These are phyloP conservation scores for Aaosphaeria pasadenensis DNA, from an alignment of 2,329 filamentous ascomycete genomes.

Conservation along the genomic window DNA sequence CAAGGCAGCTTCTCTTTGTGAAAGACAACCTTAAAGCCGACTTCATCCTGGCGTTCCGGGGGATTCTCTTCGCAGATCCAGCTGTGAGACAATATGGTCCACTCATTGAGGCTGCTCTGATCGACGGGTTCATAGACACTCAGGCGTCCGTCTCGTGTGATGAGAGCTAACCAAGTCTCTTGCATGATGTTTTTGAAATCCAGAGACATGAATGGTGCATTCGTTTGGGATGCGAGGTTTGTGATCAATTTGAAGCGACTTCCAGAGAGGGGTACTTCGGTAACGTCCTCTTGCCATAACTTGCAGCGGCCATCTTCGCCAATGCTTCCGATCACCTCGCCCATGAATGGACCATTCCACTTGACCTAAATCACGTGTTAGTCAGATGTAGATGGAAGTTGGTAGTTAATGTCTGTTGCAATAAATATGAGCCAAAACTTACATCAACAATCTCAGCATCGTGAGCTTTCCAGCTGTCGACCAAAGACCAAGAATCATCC, in stretches of 20 bases:
- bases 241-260: conserved; percentile 74
- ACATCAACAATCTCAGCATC: conserved; percentile 88
- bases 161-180: conserved; percentile 81
- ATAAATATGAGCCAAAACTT: conserved; percentile 27
- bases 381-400: conserved; percentile 10
- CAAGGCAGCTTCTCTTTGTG: conserved; percentile 83
- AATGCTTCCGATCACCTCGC: conserved; percentile 83
- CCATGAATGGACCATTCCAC: conserved; percentile 89
- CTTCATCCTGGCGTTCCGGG: conserved; percentile 78
- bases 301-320: conserved; percentile 88
- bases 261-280: conserved; percentile 69
- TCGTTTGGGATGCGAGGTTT: conserved; percentile 63
- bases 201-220: conserved; percentile 70
- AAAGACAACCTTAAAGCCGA: conserved; percentile 80
- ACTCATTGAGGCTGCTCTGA: conserved; percentile 76
- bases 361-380: conserved; percentile 61
- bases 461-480: conserved; percentile 87
- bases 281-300: conserved; percentile 88
- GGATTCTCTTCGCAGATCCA: conserved; percentile 59
- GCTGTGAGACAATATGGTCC: conserved; percentile 72
- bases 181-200: conserved; percentile 82
- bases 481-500: conserved; percentile 71
- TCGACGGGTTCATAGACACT: conserved; percentile 82
- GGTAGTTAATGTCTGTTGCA: too few species aligned
- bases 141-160: conserved; percentile 77